phyloP scores from a whole-genome alignment of 331 rosid species.

The Erythrophleum ivorense region DNA sequence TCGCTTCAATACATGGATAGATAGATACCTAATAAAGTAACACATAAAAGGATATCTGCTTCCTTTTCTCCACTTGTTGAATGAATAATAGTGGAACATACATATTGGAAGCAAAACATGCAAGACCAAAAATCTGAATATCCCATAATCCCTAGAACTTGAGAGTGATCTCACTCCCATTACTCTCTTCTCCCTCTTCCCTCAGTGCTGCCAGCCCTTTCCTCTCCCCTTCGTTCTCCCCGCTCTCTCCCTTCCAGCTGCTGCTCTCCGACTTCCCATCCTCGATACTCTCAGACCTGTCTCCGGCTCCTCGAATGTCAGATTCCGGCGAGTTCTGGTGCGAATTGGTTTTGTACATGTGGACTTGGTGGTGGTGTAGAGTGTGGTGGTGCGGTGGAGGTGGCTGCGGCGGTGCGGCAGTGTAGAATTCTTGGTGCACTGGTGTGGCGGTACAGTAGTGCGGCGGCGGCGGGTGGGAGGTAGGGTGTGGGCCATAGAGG shows the following conservation, averaged over 20 bases:
- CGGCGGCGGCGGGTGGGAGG: slow-evolving; percentile 67
- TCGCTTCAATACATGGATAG: not conserved
- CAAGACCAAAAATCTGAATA: slow-evolving; percentile 19
- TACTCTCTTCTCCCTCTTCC: slow-evolving; percentile 68
- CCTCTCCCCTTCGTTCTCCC: slow-evolving; percentile 73
- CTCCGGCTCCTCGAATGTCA: slow-evolving; percentile 51
- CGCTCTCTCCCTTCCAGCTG: slow-evolving; percentile 95
- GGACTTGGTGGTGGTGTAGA: slow-evolving; percentile 61
- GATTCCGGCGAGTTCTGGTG: slow-evolving; percentile 75
- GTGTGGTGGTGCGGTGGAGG: slow-evolving; percentile 42
- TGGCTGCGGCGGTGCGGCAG: slow-evolving; percentile 45
- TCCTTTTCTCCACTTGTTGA: slow-evolving; percentile 23
- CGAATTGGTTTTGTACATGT: slow-evolving; percentile 65
- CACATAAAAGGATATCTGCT: slow-evolving; percentile 1
- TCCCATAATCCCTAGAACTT: slow-evolving; percentile 59
- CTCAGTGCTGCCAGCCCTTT: slow-evolving; percentile 57
- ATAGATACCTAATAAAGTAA: not conserved
- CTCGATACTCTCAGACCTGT: slow-evolving; percentile 88
- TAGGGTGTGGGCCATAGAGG: slow-evolving; percentile 75
- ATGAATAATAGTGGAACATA: slow-evolving; percentile 24
- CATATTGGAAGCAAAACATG: slow-evolving; percentile 23
- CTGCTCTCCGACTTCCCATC: slow-evolving; percentile 94
- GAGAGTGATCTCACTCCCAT: slow-evolving; percentile 84
- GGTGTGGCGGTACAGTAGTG: slow-evolving; percentile 76
- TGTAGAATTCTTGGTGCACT: slow-evolving; percentile 76